A percentile compares a stretch with the other conserved stretches of the same genome.
Evolutionary conservation across 2,329 filamentous ascomycete species (phyloP).

Genomic region (Ascomycota sp.): DNA sequence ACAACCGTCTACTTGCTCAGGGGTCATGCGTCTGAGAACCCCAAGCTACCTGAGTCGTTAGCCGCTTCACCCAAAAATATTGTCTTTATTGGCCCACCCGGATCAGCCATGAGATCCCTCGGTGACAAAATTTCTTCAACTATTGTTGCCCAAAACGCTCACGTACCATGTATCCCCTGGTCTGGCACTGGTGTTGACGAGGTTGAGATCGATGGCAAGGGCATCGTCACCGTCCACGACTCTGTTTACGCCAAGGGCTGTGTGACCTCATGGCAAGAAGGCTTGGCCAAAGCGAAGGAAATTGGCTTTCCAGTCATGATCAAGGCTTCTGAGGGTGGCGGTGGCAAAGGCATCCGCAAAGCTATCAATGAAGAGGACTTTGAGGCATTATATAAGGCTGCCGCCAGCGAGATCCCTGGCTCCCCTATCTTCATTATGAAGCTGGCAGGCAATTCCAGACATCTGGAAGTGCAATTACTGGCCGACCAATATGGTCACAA

Average conservation of each 20-base stretch:
- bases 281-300: conserved; percentile 62
- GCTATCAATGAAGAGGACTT: conserved; percentile 74
- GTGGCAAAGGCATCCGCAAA: conserved; percentile 98
- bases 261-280: conserved; percentile 75
- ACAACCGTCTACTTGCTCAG: conserved; percentile 17
- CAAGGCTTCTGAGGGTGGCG: conserved; percentile 98
- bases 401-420: conserved; percentile 90
- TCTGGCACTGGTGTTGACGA: conserved; percentile 79
- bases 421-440: conserved; percentile 99
- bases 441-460: conserved; percentile 83
- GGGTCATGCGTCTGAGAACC: conserved; percentile 98
- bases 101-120: conserved; percentile 94
- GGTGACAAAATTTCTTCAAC: conserved; percentile 99
- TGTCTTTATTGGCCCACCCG: conserved; percentile 94
- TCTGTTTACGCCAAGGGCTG: conserved; percentile 78
- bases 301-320: conserved; percentile 99
- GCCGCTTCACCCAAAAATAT: conserved; percentile 97
- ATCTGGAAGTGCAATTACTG: conserved; percentile 91
- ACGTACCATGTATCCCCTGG: conserved; percentile 98
- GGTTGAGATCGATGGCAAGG: conserved; percentile 58
- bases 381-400: conserved; percentile 74
- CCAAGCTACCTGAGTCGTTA: conserved; percentile 86
- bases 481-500: conserved; percentile 99
- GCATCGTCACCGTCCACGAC: conserved; percentile 82
- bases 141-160: conserved; percentile 92